Conservation (phyloP, 2,329 filamentous ascomycete species). For the Pseudocercospora vitis region DNA sequence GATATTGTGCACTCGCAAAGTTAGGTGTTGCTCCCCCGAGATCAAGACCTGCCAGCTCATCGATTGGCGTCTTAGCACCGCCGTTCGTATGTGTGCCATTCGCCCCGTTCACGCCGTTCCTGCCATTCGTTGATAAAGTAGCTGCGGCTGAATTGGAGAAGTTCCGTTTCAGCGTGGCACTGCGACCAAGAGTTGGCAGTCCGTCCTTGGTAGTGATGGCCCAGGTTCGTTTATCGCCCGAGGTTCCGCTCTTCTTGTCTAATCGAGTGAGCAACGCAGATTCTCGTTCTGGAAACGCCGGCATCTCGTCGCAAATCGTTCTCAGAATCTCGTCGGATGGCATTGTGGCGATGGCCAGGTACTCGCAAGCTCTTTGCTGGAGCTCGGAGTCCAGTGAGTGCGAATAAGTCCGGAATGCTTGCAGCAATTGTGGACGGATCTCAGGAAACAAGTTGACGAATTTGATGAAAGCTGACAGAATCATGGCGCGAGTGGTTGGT, state of each 20-base stretch:
- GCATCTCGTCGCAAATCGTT: constrained; percentile 98
- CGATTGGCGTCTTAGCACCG: constrained; percentile 35
- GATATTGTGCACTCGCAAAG: constrained; percentile 84
- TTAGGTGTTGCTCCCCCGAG: constrained; percentile 73
- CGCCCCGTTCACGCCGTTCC: constrained; percentile 34
- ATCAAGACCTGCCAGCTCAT: constrained; percentile 80
- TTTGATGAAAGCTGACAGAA: constrained; percentile 93
- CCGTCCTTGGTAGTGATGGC: constrained; percentile 93
- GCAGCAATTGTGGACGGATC: constrained; percentile 91
- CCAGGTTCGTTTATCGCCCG: constrained; percentile 95
- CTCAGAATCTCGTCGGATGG: constrained; percentile 87
- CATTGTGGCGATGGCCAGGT: constrained; percentile 78
- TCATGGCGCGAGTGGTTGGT: constrained; percentile 85
- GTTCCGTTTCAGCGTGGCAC: constrained; percentile 78
- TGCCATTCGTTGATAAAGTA: constrained; percentile 40
- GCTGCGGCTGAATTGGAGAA: constrained; percentile 61
- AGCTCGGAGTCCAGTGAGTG: constrained; percentile 93
- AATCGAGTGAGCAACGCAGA: constrained; percentile 88
- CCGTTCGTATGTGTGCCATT: constrained; percentile 31
- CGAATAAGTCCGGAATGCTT: constrained; percentile 88
- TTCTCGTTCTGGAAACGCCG: constrained; percentile 90
- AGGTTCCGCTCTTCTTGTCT: constrained; percentile 84
- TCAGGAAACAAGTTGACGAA: constrained; percentile 98
- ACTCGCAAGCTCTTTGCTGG: constrained; percentile 95
- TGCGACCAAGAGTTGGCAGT: constrained; percentile 63